Evolutionary conservation across 352 stramenopile species (phyloP).

Genomic region (Pythium sukuiense): DNA sequence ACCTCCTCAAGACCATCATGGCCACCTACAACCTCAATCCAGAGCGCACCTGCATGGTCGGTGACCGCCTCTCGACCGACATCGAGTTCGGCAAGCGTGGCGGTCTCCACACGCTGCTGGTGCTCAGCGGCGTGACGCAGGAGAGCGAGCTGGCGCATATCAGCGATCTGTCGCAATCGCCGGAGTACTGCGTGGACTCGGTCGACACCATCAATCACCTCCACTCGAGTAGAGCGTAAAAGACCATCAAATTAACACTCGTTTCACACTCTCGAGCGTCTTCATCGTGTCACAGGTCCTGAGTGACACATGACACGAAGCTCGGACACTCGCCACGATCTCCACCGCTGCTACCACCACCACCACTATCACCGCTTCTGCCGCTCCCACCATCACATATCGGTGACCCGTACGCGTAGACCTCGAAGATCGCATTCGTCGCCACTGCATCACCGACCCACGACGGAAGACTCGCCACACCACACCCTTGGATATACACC

Average conservation of each 20-base stretch:
- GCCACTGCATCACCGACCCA: neutral
- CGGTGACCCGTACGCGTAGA: constrained; percentile 6
- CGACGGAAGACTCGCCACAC: neutral
- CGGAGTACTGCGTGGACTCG: constrained; percentile 67
- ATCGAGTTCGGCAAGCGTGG: constrained; percentile 81
- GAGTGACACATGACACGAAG: constrained; percentile 5
- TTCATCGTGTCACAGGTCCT: no score
- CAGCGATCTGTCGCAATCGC: constrained; percentile 47
- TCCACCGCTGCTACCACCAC: neutral
- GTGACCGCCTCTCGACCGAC: constrained; percentile 78
- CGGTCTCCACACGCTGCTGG: constrained; percentile 69
- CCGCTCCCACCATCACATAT: neutral
- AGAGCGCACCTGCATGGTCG: constrained; percentile 83
- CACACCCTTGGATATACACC: constrained; percentile 5
- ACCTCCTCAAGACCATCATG: constrained; percentile 79
- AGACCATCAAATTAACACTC: no score
- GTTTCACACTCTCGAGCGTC: no score
- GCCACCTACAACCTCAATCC: constrained; percentile 63
- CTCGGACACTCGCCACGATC: neutral
- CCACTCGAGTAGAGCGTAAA: no score
- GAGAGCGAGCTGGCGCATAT: constrained; percentile 58
- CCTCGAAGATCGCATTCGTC: neutral
- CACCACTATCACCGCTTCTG: neutral
- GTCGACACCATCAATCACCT: constrained; percentile 75
- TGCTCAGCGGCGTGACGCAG: constrained; percentile 76